Base-by-base conservation (phyloP, 148 eudicot species). In the Simmondsia chinensis region DNA sequence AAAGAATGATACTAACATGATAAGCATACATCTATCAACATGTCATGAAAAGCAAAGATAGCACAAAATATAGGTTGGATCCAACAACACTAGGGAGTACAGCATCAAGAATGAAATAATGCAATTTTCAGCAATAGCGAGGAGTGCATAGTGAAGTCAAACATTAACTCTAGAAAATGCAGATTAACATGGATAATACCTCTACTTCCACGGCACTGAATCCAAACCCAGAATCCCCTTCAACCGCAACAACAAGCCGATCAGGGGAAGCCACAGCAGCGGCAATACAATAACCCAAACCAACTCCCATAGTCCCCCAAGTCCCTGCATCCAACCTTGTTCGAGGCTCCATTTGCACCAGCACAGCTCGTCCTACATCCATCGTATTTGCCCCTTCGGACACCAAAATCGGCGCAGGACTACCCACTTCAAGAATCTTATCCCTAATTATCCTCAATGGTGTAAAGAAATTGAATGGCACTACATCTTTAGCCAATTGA, bases 251-350 rank as follows among this genome's bases (percentile, higher is more conserved):
- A 35, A 91, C 97, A 40, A 91, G 76, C 41, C 97, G 59, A 20
- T 69, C 95, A 57, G 97, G 97, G n/a, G 78, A 79, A 20, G 97
- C 97, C 30, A 77, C 93, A 2, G 99, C 95, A 38, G 99, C 99
- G 13, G 99, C 99, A 72, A 91, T 91, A 60, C 99, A 91, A 42
- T 91, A 91, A 14, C 99, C 99, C 19, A 91, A 66, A 33, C 99
- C 99, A 41, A 91, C 99, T 10, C 99, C 99, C 99, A 91, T 91
- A 0, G 99, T 91, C 40, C 99, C 99, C 99, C 99, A 91, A 4
- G 99, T 91, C 48, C 99, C 99, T 0, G 99, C 95, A 74, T 91
- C 99, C 63, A 91, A 55, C 71, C 99, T 79, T 33, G 95, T 91
- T 75, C 99, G 65, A 15, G 99, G 95, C 83, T 91, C 99, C 42